phyloP scores from a whole-genome alignment of 2,329 filamentous ascomycete species.

The Cladosporium sp. region DNA sequence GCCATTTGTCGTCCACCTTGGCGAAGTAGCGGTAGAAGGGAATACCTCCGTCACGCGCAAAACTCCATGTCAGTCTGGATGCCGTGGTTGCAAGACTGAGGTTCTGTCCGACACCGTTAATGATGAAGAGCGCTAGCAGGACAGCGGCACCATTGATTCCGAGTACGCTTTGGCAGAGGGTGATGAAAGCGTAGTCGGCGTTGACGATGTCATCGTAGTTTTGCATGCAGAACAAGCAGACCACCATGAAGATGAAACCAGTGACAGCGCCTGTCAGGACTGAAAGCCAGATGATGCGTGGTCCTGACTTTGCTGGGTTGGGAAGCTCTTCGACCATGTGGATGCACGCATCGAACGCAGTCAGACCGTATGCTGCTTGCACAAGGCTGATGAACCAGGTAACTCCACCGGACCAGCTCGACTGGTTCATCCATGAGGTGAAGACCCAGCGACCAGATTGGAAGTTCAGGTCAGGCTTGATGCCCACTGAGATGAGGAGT shows the following conservation, averaged over 20 bases:
- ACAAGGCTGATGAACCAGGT: constrained; percentile 61
- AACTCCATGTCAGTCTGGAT: constrained; percentile 31
- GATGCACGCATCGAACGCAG: constrained; percentile 60
- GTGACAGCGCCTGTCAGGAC: constrained; percentile 46
- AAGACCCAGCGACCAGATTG: constrained; percentile 56
- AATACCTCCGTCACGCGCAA: constrained; percentile 30
- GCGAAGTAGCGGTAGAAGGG: constrained; percentile 33
- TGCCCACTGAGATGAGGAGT: constrained; percentile 54
- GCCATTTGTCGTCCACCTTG: constrained; percentile 51
- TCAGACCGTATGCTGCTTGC: constrained; percentile 58
- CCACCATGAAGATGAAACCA: constrained; percentile 59
- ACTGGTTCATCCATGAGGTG: constrained; percentile 52
- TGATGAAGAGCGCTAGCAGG: constrained; percentile 54
- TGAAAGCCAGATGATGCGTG: constrained; percentile 55
- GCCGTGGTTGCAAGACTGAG: constrained; percentile 50
- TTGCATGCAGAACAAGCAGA: constrained; percentile 56
- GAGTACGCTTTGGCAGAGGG: constrained; percentile 57
- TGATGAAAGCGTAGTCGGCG: constrained; percentile 53
- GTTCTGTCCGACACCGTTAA: constrained; percentile 57
- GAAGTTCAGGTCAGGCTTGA: constrained; percentile 46
- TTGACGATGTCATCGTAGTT: constrained; percentile 42
- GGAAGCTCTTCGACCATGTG: constrained; percentile 62
- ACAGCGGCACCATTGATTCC: constrained; percentile 48
- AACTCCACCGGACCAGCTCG: constrained; percentile 56
- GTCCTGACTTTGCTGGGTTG: constrained; percentile 52